Conservation (phyloP, 306 rosid genomes). For the Hippophae gyantsensis region DNA sequence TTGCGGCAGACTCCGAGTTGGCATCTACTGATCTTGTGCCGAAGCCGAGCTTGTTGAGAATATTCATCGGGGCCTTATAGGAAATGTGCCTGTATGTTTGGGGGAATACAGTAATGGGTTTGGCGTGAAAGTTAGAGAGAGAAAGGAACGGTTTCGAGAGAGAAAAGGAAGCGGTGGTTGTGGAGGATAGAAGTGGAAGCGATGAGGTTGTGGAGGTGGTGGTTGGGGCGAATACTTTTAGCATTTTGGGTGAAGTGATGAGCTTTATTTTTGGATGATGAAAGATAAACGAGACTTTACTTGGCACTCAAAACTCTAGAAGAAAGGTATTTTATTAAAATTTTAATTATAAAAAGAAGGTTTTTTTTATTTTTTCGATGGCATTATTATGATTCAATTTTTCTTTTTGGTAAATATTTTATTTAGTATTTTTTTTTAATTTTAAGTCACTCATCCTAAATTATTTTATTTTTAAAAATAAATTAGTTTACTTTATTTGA, state of each 20-base stretch:
- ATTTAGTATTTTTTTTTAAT: no score
- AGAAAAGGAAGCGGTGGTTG: conserved; percentile 29
- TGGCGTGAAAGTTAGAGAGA: conserved; percentile 9
- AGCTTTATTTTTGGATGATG: background rate
- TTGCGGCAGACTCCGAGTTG: conserved; percentile 44
- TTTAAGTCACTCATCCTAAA: no score
- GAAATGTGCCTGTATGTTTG: conserved; percentile 27
- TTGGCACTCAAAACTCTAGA: background rate
- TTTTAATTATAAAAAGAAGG: no score
- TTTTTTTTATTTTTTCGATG: no score
- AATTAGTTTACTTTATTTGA: no score
- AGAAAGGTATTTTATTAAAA: no score
- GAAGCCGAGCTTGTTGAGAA: conserved; percentile 66
- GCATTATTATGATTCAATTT: no score
- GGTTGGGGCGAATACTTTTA: conserved; percentile 34
- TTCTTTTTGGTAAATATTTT: no score
- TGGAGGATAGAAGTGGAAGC: conserved; percentile 22
- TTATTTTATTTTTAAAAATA: no score
- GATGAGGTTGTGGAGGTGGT: conserved; percentile 35
- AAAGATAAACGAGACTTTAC: background rate
- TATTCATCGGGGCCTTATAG: conserved; percentile 54
- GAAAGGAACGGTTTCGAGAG: conserved; percentile 29
- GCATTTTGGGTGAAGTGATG: conserved; percentile 40
- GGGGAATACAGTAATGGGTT: conserved; percentile 30
- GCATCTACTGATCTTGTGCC: conserved; percentile 44